Evolutionary conservation across 139 green algal species (phyloP), one percentile per base, ranked within the genome.

Genomic region (Closterium sp.): DNA sequence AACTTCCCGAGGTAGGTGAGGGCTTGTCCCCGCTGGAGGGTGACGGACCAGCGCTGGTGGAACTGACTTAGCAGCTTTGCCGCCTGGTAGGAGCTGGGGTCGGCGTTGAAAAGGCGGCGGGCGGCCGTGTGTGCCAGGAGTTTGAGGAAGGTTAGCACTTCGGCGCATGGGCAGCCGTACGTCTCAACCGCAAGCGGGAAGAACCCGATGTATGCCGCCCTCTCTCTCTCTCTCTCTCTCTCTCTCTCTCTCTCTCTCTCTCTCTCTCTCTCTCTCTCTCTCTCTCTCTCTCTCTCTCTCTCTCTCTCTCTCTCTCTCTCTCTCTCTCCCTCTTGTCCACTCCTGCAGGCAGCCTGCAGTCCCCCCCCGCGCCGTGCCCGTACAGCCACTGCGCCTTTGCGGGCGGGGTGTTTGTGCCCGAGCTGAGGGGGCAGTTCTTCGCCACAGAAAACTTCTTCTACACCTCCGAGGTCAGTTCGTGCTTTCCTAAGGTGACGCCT

Each of bases 361-460:
- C 55, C 16, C 55, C 55, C 55, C 55, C 55, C 25, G 55, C 16
- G 55, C 55, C 55, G 16, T 76, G 55, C 55, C 55, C 55, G 7
- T 76, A 76, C 55, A 76, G 16, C 16, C 55, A 19, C 10, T 76
- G 55, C 55, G 16, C 55, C 4, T 76, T 76, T 76, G 55, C 55
- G 55, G 55, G 66, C 33, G 34, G 88, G 3, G 43, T 43, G 8
- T 91, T 90, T 36, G 36, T 38, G 25, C 92, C 92, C 31, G 34
- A 43, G 31, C 55, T 94, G 8, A 8, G 55, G 0, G 92, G 92
- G 28, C 21, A 81, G 84, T 93, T 94, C 66, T 33, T 94, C 21
- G 92, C 92, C 3, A 94, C 92, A 8, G 92, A 94, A 33, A 94
- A 94, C 69, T 94, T 94, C 55, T 89, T 88, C 38, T 89, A 94